Evolutionary conservation across 345 rosid genomes (phyloP).

Genomic region (Citrus maxima): DNA sequence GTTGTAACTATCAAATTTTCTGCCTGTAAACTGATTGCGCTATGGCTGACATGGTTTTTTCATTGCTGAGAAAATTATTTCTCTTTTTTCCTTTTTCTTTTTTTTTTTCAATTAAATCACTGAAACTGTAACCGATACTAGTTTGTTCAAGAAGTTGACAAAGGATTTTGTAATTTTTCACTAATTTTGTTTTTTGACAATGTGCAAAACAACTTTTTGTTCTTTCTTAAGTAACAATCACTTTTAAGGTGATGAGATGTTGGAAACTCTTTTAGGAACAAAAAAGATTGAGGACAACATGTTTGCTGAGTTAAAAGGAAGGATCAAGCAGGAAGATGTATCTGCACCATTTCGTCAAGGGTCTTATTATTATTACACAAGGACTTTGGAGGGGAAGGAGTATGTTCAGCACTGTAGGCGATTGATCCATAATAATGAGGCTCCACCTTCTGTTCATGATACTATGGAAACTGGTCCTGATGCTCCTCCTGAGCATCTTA

Average conservation of each 20-base stretch:
- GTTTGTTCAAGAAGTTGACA: neutral
- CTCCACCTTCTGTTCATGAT: constrained; percentile 63
- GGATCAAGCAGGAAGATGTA: constrained; percentile 88
- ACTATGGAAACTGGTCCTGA: constrained; percentile 66
- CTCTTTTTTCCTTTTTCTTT: too few species aligned
- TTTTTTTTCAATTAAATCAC: neutral
- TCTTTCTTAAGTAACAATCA: neutral
- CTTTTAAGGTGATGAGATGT: neutral
- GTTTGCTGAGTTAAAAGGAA: constrained; percentile 65
- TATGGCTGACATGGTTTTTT: too few species aligned
- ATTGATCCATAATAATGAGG: constrained; percentile 28
- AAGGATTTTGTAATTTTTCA: neutral
- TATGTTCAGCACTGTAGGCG: constrained; percentile 79
- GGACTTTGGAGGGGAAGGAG: constrained; percentile 82
- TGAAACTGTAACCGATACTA: neutral
- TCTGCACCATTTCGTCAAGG: constrained; percentile 71
- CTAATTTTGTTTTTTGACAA: neutral
- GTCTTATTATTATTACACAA: constrained; percentile 64
- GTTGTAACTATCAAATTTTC: too few species aligned
- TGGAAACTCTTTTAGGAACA: constrained; percentile 40
- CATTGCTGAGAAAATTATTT: neutral
- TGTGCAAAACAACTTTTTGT: neutral
- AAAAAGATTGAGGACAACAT: constrained; percentile 63
- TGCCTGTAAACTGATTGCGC: too few species aligned
- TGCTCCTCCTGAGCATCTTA: constrained; percentile 75